phyloP scores from a whole-genome alignment of 805 yeast genomes.

The Isabelozyma heimii region DNA sequence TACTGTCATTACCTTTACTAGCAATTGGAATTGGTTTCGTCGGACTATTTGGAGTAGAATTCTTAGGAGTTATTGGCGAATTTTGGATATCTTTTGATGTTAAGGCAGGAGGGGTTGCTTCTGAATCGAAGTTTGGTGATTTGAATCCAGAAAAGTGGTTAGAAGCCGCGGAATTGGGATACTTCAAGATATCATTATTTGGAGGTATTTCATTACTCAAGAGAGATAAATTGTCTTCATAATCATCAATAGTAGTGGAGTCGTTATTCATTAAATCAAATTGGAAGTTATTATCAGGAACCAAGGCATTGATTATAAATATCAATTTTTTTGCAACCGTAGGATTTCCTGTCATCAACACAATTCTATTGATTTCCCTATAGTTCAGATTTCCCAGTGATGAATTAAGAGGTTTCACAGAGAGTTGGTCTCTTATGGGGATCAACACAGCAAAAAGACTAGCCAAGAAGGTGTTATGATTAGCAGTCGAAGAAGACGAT shows the following conservation, averaged over 20 bases:
- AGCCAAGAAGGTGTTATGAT: conserved; percentile 40
- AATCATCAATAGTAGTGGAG: background rate
- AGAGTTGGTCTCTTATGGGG: conserved; percentile 37
- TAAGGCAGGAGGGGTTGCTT: background rate
- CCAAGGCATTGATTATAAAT: conserved; percentile 50
- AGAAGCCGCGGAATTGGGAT: background rate
- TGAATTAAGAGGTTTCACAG: conserved; percentile 26
- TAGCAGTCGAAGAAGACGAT: background rate
- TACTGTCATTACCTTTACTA: background rate
- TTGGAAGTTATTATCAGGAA: conserved; percentile 33
- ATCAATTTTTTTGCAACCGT: conserved; percentile 58
- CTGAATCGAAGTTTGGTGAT: background rate
- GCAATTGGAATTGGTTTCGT: conserved; percentile 9
- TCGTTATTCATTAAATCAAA: background rate
- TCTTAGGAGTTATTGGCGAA: background rate
- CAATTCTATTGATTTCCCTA: conserved; percentile 45
- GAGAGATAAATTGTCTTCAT: background rate
- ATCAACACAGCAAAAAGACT: conserved; percentile 45
- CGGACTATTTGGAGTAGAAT: background rate
- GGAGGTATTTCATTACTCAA: background rate
- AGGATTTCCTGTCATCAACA: conserved; percentile 58
- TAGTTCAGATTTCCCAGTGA: conserved; percentile 16
- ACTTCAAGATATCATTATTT: background rate
- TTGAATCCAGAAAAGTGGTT: background rate
- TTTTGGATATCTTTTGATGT: background rate